Conservation (phyloP, 2,329 filamentous ascomycete species). For the Pseudonectria foliicola region DNA sequence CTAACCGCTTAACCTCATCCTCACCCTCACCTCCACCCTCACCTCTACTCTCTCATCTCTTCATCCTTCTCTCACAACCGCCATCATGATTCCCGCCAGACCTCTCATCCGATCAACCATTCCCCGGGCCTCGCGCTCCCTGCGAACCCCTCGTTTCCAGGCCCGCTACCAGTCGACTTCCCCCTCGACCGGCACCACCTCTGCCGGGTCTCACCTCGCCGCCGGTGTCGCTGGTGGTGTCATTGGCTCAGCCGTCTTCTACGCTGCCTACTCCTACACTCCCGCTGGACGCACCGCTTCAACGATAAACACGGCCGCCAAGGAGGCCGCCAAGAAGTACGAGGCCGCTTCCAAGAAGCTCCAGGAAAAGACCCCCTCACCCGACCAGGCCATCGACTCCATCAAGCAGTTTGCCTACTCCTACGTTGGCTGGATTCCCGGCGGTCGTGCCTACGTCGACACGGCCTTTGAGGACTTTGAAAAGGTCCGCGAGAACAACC, state of each 20-base stretch:
- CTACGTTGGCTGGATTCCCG: conserved; percentile 66
- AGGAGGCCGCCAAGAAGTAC: conserved; percentile 54
- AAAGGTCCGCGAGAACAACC: conserved; percentile 58
- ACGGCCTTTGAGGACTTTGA: conserved; percentile 64
- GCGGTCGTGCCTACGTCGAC: conserved; percentile 62
- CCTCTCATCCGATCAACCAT: conserved; percentile 21
- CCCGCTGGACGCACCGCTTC: conserved; percentile 34
- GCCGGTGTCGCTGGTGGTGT: conserved; percentile 38
- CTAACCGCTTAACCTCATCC: too few relatives aligned
- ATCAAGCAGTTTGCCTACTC: conserved; percentile 59
- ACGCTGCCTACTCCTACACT: conserved; percentile 36
- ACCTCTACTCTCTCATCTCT: neutral
- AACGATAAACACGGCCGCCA: conserved; percentile 39
- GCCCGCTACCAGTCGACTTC: conserved; percentile 37
- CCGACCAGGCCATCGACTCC: conserved; percentile 59
- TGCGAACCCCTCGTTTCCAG: conserved; percentile 19
- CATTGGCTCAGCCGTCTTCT: conserved; percentile 35
- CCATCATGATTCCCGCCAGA: conserved; percentile 25
- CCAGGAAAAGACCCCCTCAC: conserved; percentile 54
- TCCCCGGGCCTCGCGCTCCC: conserved; percentile 20
- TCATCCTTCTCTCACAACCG: neutral
- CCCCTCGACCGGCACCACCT: conserved; percentile 16
- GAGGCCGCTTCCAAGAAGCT: conserved; percentile 52
- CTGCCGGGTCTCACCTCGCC: conserved; percentile 27
- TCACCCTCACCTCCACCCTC: neutral